Evolutionary conservation across 192 early-diverging fungal genomes (phyloP).

Genomic region (Entomortierella chlamydospora): DNA sequence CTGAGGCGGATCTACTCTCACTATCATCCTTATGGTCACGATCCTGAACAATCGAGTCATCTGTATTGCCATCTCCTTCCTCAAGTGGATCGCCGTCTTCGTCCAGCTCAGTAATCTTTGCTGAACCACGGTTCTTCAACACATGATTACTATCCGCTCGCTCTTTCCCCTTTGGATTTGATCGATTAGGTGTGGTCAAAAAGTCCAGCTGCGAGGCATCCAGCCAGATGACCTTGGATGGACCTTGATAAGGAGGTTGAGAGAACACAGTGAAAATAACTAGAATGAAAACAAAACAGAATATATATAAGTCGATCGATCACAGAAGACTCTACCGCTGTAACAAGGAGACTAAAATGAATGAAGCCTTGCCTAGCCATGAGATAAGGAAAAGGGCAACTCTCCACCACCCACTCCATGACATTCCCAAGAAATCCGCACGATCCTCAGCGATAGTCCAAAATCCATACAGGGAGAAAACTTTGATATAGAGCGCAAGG

Average conservation of each 20-base stretch:
- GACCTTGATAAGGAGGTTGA: constrained; percentile 65
- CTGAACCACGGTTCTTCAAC: constrained; percentile 5
- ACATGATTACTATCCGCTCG: not conserved
- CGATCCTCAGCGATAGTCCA: constrained; percentile 31
- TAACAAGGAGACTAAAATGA: no score
- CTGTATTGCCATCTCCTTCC: constrained; percentile 3
- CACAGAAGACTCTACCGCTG: no score
- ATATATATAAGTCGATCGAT: not conserved
- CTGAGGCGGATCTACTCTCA: not conserved
- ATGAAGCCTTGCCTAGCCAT: constrained; percentile 53
- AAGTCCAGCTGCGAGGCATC: constrained; percentile 46
- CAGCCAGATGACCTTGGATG: constrained; percentile 58
- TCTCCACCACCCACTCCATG: constrained; percentile 54
- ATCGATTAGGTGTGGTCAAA: constrained; percentile 28
- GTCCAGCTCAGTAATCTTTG: constrained; percentile 51
- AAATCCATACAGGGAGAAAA: constrained; percentile 53
- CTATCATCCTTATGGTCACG: not conserved
- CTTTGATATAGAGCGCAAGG: constrained; percentile 57
- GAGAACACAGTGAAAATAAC: constrained; percentile 56
- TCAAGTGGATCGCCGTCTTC: constrained; percentile 23
- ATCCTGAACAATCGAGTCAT: constrained; percentile 3
- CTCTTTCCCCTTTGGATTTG: constrained; percentile 29
- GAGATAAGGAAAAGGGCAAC: constrained; percentile 39
- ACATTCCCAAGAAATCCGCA: constrained; percentile 5
- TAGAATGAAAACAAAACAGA: constrained; percentile 20